Evolutionary conservation across 768 basidiomycete species (phyloP).

Genomic region (Tricholoma bakamatsutake): DNA sequence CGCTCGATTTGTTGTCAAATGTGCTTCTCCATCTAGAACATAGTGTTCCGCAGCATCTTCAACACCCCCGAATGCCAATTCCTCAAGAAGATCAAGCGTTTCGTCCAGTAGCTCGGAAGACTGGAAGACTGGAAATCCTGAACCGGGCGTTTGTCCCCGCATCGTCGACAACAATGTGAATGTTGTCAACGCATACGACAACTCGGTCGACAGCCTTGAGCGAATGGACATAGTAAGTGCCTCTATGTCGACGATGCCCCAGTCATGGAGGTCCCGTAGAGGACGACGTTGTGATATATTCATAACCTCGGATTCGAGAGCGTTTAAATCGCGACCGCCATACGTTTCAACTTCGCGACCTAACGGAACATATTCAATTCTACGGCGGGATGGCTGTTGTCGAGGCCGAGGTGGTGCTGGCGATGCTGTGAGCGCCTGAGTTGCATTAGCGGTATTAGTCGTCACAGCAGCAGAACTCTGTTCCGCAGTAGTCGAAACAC

Average conservation of each 20-base stretch:
- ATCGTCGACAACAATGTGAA: conserved; percentile 77
- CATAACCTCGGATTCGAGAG: conserved; percentile 55
- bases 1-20: conserved; percentile 59
- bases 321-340: conserved; percentile 76
- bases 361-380: conserved; percentile 84
- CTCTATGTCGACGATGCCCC: conserved; percentile 88
- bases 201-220: conserved; percentile 75
- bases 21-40: conserved; percentile 24
- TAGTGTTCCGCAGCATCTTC: conserved; percentile 25
- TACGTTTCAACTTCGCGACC: conserved; percentile 68
- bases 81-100: conserved; percentile 80
- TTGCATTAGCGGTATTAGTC: conserved; percentile 16
- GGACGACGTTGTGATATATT: conserved; percentile 48
- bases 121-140: conserved; percentile 70
- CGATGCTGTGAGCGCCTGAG: conserved; percentile 25
- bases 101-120: conserved; percentile 83
- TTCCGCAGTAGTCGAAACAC: conserved; percentile 24
- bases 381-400: conserved; percentile 58
- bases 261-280: conserved; percentile 72
- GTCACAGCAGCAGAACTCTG: conserved; percentile 19
- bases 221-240: conserved; percentile 91
- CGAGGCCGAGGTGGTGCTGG: conserved; percentile 30
- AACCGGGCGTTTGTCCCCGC: conserved; percentile 55
- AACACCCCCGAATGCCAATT: conserved; percentile 60
- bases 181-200: conserved; percentile 87